These are phyloP conservation scores for Gossypium aridum DNA, from an alignment of 441 rosid genomes.

Conservation along the genomic window DNA sequence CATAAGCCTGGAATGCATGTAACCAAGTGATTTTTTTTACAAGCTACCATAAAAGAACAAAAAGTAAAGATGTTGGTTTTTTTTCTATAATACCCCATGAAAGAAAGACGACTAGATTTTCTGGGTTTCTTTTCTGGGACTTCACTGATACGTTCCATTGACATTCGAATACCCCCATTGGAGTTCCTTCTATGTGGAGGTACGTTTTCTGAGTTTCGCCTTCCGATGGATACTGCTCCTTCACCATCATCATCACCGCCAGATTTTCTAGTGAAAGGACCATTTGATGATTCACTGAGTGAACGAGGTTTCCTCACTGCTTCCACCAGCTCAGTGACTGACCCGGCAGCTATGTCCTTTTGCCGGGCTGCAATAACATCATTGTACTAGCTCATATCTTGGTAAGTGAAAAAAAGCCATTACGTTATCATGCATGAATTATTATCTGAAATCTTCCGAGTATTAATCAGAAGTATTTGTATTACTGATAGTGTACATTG, in stretches of 20 bases:
- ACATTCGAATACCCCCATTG: slow-evolving; percentile 32
- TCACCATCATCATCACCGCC: slow-evolving; percentile 35
- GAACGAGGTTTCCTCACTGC: slow-evolving; percentile 79
- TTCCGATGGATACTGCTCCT: slow-evolving; percentile 27
- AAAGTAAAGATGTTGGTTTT: too few species aligned
- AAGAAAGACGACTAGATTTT: slow-evolving; percentile 68
- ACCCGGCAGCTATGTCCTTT: slow-evolving; percentile 59
- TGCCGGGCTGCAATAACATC: slow-evolving; percentile 64
- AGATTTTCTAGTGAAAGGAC: neutral
- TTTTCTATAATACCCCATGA: slow-evolving; percentile 42
- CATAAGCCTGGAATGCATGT: slow-evolving; percentile 32
- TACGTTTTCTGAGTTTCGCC: slow-evolving; percentile 55
- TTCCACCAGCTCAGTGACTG: slow-evolving; percentile 79
- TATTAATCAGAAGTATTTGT: neutral
- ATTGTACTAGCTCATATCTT: neutral
- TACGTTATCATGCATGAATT: neutral
- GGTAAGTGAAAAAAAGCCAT: neutral
- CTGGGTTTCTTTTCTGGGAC: slow-evolving; percentile 61
- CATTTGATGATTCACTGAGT: neutral
- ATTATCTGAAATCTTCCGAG: neutral
- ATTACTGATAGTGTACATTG: too few species aligned
- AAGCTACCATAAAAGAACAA: neutral
- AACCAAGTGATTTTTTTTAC: neutral
- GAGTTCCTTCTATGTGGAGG: slow-evolving; percentile 33
- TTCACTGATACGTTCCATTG: slow-evolving; percentile 80